These are phyloP conservation scores for Trichoderma asperelloides DNA, from an alignment of 495 filamentous ascomycete species.

Conservation along the genomic window DNA sequence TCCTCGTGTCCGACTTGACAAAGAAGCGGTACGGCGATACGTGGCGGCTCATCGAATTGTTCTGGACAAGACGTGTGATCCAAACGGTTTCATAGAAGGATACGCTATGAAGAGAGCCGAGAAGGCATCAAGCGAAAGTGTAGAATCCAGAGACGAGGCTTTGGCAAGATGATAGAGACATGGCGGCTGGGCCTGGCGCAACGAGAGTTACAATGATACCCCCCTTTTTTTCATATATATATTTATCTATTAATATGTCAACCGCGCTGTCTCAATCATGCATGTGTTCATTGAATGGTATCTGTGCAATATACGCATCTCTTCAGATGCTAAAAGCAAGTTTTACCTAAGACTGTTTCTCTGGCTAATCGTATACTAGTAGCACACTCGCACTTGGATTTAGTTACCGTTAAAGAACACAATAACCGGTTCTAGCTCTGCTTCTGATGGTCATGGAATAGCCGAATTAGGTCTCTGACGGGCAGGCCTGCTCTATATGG, in stretches of 20 bases:
- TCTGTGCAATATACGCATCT: background rate
- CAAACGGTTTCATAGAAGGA: constrained; percentile 45
- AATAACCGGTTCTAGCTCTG: background rate
- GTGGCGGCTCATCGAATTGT: constrained; percentile 35
- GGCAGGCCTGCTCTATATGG: background rate
- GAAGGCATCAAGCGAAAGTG: constrained; percentile 8
- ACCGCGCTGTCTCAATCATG: background rate
- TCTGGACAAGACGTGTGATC: constrained; percentile 43
- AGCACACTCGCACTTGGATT: no score
- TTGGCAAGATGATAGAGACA: background rate
- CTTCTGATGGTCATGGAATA: background rate
- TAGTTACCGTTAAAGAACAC: no score
- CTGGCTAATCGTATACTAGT: no score
- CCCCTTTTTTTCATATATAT: background rate
- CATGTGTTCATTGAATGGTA: background rate
- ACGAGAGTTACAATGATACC: constrained; percentile 6
- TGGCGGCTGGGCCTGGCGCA: background rate
- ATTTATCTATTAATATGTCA: background rate
- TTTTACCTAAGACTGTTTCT: no score
- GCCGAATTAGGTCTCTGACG: background rate
- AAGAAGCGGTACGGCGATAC: constrained; percentile 47
- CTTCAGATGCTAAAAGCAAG: background rate
- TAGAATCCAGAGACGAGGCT: background rate
- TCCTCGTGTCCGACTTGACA: constrained; percentile 43
- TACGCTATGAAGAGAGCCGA: constrained; percentile 28